phyloP scores from a whole-genome alignment of 768 basidiomycete species.

The Rhodotorula taiwanensis region DNA sequence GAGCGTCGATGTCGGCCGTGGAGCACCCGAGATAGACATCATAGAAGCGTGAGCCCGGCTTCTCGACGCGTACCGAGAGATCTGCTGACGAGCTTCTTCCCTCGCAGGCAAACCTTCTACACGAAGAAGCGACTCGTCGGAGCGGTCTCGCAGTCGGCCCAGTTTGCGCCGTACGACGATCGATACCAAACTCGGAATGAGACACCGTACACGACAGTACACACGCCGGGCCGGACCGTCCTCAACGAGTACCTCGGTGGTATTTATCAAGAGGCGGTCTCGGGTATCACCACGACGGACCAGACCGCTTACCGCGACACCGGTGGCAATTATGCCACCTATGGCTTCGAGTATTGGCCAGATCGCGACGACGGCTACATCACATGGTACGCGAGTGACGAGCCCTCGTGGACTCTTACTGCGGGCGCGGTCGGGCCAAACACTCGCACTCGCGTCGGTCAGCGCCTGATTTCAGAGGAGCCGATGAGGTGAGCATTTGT shows the following conservation, averaged over 20 bases:
- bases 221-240: conserved; percentile 26
- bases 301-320: conserved; percentile 15
- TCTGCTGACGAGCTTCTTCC: not conserved
- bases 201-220: conserved; percentile 53
- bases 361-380: conserved; percentile 65
- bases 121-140: conserved; percentile 44
- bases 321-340: conserved; percentile 12
- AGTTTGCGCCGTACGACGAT: conserved; percentile 59
- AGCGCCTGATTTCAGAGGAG: conserved; percentile 72
- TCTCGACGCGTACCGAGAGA: not conserved
- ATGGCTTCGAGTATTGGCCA: conserved; percentile 57
- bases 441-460: conserved; percentile 52
- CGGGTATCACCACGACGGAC: conserved; percentile 57
- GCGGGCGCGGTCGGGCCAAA: conserved; percentile 63
- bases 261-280: conserved; percentile 65
- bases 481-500: conserved; percentile 62
- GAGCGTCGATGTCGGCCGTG: conserved; percentile 56
- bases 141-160: conserved; percentile 71
- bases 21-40: conserved; percentile 62
- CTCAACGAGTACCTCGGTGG: conserved; percentile 51
- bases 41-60: conserved; percentile 71
- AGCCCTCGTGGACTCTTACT: conserved; percentile 64
- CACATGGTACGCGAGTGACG: conserved; percentile 63
- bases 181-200: conserved; percentile 57
- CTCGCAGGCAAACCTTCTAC: conserved; percentile 11